Evolutionary conservation across 2,329 filamentous ascomycete genomes (phyloP).

Genomic region (Pezicula neosporulosa): DNA sequence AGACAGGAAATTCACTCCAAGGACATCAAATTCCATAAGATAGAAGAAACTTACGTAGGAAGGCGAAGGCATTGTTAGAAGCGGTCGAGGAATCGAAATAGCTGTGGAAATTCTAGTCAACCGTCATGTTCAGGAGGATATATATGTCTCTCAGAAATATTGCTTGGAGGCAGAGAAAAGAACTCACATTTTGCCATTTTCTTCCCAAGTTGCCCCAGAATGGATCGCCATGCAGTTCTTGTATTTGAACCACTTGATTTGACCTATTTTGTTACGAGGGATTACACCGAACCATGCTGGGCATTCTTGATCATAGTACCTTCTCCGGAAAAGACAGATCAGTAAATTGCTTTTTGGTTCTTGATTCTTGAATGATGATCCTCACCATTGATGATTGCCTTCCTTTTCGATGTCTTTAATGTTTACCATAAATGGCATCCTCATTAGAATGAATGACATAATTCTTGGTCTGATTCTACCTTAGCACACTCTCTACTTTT

Average conservation of each 20-base stretch:
- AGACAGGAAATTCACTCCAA: neutral
- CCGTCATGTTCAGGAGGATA: neutral
- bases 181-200: neutral
- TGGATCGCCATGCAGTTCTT: neutral
- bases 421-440: neutral
- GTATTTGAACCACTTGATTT: neutral
- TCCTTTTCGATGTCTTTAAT: neutral
- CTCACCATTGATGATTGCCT: neutral
- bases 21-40: neutral
- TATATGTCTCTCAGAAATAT: too few species aligned
- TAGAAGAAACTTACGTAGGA: neutral
- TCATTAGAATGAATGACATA: neutral
- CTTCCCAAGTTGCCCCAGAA: neutral
- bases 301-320: neutral
- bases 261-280: neutral
- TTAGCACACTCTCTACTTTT: too few species aligned
- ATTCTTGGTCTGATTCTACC: neutral
- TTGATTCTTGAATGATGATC: neutral
- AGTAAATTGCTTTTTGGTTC: too few species aligned
- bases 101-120: neutral
- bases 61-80: neutral
- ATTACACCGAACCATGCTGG: neutral
- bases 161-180: neutral
- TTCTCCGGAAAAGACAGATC: neutral
- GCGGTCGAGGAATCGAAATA: neutral